Conservation (phyloP, 2,329 filamentous ascomycete species). For the Neofusicoccum cordaticola region DNA sequence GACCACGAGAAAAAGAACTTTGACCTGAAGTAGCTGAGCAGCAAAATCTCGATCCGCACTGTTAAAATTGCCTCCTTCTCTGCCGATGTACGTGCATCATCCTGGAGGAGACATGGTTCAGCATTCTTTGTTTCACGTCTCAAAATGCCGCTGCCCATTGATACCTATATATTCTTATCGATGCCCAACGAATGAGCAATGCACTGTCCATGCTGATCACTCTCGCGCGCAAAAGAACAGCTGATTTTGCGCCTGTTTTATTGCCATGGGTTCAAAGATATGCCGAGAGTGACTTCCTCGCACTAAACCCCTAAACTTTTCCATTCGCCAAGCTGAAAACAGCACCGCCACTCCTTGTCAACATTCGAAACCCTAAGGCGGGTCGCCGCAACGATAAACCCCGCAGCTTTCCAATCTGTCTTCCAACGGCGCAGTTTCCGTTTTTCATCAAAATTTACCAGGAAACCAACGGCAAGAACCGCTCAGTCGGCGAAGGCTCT, state of each 20-base stretch:
- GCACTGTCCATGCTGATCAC: no score
- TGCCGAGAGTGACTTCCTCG: neutral
- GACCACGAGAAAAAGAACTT: slow-evolving; percentile 43
- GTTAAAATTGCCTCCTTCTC: neutral
- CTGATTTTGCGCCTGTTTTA: neutral
- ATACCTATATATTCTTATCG: no score
- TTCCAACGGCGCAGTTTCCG: neutral
- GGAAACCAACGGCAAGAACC: neutral
- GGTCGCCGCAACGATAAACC: neutral
- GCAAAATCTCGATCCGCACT: neutral
- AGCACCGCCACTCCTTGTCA: neutral
- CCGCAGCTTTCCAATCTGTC: neutral
- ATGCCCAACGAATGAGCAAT: no score
- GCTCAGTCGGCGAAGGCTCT: neutral
- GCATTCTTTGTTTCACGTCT: neutral
- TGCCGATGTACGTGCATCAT: neutral
- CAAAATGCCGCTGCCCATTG: no score
- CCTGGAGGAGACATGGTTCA: neutral
- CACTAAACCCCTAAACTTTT: neutral
- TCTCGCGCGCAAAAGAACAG: no score
- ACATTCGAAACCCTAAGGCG: neutral
- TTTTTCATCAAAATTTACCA: neutral
- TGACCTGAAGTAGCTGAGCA: neutral
- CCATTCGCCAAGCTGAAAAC: neutral
- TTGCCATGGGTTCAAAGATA: neutral